A percentile compares a stretch with the other conserved stretches of the same genome.
Evolutionary conservation across 306 rosid genomes (phyloP).

Genomic region (Fragaria iinumae): DNA sequence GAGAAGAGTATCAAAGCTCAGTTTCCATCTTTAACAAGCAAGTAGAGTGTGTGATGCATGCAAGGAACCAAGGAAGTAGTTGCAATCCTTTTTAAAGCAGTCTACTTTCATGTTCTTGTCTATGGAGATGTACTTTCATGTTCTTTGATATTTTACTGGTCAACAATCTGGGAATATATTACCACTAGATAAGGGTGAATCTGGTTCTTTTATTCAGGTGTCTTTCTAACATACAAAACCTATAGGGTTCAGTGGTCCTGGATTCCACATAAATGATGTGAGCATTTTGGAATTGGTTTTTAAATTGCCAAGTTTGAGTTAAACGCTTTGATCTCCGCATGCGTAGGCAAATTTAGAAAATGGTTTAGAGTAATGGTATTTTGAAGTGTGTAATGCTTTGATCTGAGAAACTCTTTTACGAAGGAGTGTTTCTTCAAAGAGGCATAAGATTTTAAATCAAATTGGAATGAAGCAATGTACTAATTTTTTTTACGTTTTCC

Average conservation of each 20-base stretch:
- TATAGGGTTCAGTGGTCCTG: not conserved
- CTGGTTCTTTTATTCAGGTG: slow-evolving; percentile 1
- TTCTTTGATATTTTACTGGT: too few species aligned
- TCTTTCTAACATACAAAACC: not conserved
- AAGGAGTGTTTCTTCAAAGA: not conserved
- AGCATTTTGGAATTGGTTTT: not conserved
- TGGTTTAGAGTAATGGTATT: not conserved
- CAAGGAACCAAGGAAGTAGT: not conserved
- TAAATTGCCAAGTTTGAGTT: not conserved
- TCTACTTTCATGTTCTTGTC: not conserved
- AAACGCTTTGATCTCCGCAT: not conserved
- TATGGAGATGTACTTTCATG: not conserved
- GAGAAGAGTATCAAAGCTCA: not conserved
- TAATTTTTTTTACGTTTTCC: not conserved
- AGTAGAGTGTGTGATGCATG: not conserved
- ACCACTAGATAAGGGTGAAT: not conserved
- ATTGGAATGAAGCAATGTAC: not conserved
- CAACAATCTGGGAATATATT: not conserved
- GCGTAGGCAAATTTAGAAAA: not conserved
- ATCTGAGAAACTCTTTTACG: not conserved
- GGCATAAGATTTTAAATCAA: not conserved
- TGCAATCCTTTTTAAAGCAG: not conserved
- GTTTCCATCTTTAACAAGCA: not conserved
- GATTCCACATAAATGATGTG: not conserved
- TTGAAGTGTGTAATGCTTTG: not conserved